phyloP scores from a whole-genome alignment of 371 early-diverging fungal genomes.

The Synchytrium microbalum region DNA sequence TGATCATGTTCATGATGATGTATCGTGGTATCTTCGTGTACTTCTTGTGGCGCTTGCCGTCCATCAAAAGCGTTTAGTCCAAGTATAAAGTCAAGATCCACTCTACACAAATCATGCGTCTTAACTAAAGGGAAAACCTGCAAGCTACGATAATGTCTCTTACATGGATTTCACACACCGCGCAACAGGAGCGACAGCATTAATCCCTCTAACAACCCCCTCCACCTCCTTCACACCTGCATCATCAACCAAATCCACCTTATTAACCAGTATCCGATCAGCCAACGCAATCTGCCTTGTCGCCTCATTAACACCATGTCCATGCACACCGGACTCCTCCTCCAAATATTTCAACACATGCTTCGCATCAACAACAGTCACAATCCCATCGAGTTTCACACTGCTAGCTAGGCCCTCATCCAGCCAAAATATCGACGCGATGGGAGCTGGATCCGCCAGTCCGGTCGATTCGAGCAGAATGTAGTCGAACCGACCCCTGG shows the following conservation, averaged over 20 bases:
- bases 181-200: constrained; percentile 27
- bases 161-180: constrained; percentile 24
- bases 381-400: constrained; percentile 82
- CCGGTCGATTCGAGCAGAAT: constrained; percentile 92
- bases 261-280: constrained; percentile 90
- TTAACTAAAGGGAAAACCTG: constrained; percentile 6
- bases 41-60: constrained; percentile 19
- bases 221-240: not conserved
- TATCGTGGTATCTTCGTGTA: not conserved
- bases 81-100: constrained; percentile 66
- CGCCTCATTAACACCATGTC: constrained; percentile 61
- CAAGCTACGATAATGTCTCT: not conserved
- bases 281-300: constrained; percentile 89
- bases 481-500: constrained; percentile 86
- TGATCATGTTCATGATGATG: constrained; percentile 3
- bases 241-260: constrained; percentile 67
- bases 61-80: constrained; percentile 65
- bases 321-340: constrained; percentile 11
- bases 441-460: constrained; percentile 80
- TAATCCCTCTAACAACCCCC: constrained; percentile 19
- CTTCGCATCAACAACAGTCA: constrained; percentile 89
- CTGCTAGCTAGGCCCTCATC: constrained; percentile 87
- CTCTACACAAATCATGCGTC: constrained; percentile 24
- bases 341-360: constrained; percentile 35
- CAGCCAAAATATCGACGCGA: constrained; percentile 94